Evolutionary conservation across 805 yeast species (phyloP), one percentile per base, ranked within the genome.

Genomic region (Wickerhamiella spandovensis): DNA sequence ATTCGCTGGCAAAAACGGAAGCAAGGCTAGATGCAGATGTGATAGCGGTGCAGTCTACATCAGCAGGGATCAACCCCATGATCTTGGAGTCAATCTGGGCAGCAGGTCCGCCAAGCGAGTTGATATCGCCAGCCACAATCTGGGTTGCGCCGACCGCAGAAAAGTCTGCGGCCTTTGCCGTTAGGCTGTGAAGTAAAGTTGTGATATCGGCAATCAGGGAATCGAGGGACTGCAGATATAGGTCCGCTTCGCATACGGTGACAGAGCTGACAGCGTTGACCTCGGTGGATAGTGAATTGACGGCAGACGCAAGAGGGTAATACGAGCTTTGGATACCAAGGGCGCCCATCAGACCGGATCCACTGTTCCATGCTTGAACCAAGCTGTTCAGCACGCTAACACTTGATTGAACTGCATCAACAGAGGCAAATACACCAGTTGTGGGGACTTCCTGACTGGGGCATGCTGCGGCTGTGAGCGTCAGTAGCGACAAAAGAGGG

Each of bases 281-380:
- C n/a, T n/a, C 20, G n/a, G 54, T 43, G 15, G 37, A n/a, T 5
- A 59, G 55, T 20, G 51, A 35, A 17, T 22, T 38, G 24, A 61
- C 55, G 37, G 60, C 60, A 13, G 35, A 17, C 18, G 54, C 48
- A 35, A 62, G 52, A 13, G 55, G 49, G 18, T 53, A 51, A 55
- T 56, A 57, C 25, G 52, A 38, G 30, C 43, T 42, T 61, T 63
- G 66, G 53, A 63, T 61, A 30, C 50, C 51, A 17, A 62, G 55
- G 22, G 65, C 66, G 39, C 63, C 66, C 18, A 17, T 23, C 9
- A 62, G 53, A 38, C 66, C 65, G n/a, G 48, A 50, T 17, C 47
- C 53, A 5, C 53, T 43, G 49, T 28, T 15, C 55, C 54, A 56
- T 45, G 42, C 35, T 23, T 12, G 2, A 28, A 59, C 57, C 3